Evolutionary conservation across 495 filamentous ascomycete species (phyloP), one percentile per base, ranked within the genome.

Genomic region (Hyaloscypha bicolor): DNA sequence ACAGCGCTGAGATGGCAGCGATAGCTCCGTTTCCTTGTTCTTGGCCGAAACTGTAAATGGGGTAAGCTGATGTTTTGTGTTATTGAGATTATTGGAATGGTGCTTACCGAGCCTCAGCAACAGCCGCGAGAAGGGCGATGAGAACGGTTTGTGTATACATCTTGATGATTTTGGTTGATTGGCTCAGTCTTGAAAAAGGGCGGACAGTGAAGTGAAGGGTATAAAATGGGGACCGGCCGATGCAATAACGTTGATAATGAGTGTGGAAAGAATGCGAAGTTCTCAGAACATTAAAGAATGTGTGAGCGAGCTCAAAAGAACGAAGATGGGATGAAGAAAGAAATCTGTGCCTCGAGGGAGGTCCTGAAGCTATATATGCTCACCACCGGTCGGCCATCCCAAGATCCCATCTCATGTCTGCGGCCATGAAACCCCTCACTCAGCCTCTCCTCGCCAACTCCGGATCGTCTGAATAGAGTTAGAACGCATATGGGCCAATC

Each of bases 281-380:
- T 67, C 69, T 63, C 69, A 67, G 69, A 67, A 71, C 69, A 64
- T 55, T 63, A 71, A 71, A 45, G 68, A 70, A 66, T 56, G 67
- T 65, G 42, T 37, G 45, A 69, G 51, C 55, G 39, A 63, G 37
- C 55, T 25, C 45, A 65, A 68, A 63, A 63, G 64, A 66, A 51
- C 52, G 63, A 60, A 63, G 63, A 66, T 63, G 48, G 64, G 63
- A 70, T 70, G 68, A 70, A 70, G 63, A n/a, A 29, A 66, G 29
- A 45, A 45, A 63, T 55, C 19, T 21, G 12, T 31, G 30, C 37
- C 11, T 39, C 33, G 67, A 57, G 25, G 37, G 48, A n/a, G 31
- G 16, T 48, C 42, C 1, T 19, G 14, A 60, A 25, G 52, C 55
- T 69, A 69, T 69, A 65, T 69, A 69, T 32, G 51, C 35, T 31